Percentiles rank a stretch among this genome's conserved stretches.
These are phyloP conservation scores for Trichoderma gracile DNA, from an alignment of 2,329 filamentous ascomycete species.

Conservation along the genomic window DNA sequence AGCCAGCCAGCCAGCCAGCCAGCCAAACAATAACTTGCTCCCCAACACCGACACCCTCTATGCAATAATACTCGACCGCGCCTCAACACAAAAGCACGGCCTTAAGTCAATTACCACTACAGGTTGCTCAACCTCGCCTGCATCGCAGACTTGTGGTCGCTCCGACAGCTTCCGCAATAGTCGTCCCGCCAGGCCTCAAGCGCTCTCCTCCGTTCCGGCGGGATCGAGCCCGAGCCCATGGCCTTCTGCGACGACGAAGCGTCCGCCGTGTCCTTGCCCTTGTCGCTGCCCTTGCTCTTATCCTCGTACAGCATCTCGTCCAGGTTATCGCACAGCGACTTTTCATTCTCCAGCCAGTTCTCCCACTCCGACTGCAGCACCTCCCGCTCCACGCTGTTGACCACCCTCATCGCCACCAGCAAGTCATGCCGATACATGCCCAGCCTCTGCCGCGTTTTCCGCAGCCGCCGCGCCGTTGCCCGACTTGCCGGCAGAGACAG, in stretches of 20 bases:
- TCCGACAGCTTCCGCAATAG: conserved; percentile 59
- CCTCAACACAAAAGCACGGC: not conserved
- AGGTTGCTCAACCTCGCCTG: conserved; percentile 34
- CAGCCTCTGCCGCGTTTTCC: conserved; percentile 78
- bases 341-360: conserved; percentile 84
- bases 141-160: conserved; percentile 43
- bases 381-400: conserved; percentile 86
- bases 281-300: conserved; percentile 27
- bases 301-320: conserved; percentile 45
- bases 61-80: not conserved
- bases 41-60: conserved; percentile 1
- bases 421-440: conserved; percentile 86
- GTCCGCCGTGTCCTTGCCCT: conserved; percentile 30
- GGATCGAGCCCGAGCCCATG: conserved; percentile 35
- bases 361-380: conserved; percentile 89
- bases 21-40: conserved; percentile 12
- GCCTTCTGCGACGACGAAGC: conserved; percentile 38
- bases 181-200: conserved; percentile 53
- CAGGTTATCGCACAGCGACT: conserved; percentile 68
- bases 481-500: conserved; percentile 52
- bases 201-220: conserved; percentile 38
- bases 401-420: conserved; percentile 82
- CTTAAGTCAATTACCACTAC: conserved; percentile 21
- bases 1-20: not conserved
- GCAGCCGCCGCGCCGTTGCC: conserved; percentile 64